Evolutionary conservation across 805 yeast species (phyloP), one percentile per base, ranked within the genome.

Genomic region (Priceomyces fermenticarens): DNA sequence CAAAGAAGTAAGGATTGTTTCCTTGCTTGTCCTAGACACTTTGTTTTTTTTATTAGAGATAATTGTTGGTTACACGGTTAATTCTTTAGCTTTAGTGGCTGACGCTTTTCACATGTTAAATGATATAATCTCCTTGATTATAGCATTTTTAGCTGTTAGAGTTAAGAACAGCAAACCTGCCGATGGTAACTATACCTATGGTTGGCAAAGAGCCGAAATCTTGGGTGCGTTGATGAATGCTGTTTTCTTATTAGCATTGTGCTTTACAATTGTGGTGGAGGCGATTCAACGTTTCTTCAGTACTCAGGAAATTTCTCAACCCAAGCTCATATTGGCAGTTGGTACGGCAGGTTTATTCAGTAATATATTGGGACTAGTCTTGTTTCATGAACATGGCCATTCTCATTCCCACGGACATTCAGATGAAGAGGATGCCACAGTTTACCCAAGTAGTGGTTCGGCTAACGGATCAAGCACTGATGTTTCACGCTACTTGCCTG

Each of bases 101-200:
- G 99, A 91, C 60, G 85, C 98, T 1, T 93, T 91, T 76, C 99
- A 91, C 63, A 93, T 93, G 98, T 73, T 91, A 49, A 91, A 93
- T 66, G 99, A 91, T 65, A 87, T 91, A 41, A 81, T 91, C 44
- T 88, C 97, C 1, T 71, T 91, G 28, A 48, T 90, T 13, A 89
- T 91, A 38, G 99, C 99, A 0, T 69, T 90, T 26, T 91, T 97
- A 97, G 99, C 99, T 0, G 98, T 93, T 14, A 78, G 78, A 46
- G 96, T 89, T 10, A 89, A 97, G 39, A 85, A 85, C 52, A 80
- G 79, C 30, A 78, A 81, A 54, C 80, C 81, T 23, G 93, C 96
- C 1, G 93, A 88, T 59, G 83, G 93, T 2, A 83, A 82, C 43
- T 91, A 87, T 67, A 93, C 98, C 2, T 91, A 93, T 55, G 99